A percentile compares a stretch with the other conserved stretches of the same genome.
Evolutionary conservation across 768 basidiomycete species (phyloP).

Genomic region (Mrakia gelida): DNA sequence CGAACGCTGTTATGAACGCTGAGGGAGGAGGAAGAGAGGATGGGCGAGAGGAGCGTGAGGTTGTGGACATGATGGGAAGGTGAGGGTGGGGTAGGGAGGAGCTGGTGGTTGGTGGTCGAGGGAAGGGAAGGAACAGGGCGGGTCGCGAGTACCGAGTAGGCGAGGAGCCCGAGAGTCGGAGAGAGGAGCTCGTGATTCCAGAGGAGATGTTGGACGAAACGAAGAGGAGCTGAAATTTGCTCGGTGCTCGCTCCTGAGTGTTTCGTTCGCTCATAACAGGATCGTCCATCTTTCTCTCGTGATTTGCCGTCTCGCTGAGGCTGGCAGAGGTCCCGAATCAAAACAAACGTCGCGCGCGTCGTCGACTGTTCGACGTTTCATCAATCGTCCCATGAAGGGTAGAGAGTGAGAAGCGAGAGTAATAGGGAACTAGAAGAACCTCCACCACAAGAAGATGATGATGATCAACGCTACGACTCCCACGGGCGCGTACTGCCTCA

Average conservation of each 20-base stretch:
- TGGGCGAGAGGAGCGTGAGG: neutral
- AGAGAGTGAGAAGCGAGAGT: neutral
- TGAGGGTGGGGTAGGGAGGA: neutral
- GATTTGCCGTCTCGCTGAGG: no score
- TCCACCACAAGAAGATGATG: slow-evolving; percentile 55
- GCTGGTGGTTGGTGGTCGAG: no score
- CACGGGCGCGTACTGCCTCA: slow-evolving; percentile 92
- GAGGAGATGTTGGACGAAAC: no score
- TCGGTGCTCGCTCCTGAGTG: no score
- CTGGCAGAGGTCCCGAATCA: neutral
- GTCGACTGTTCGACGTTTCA: neutral
- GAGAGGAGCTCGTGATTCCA: no score
- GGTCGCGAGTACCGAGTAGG: no score
- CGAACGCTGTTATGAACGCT: slow-evolving; percentile 2
- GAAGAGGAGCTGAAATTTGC: no score
- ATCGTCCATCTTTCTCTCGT: neutral
- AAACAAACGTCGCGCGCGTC: no score
- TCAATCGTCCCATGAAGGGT: neutral
- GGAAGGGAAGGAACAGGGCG: no score
- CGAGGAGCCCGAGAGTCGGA: no score
- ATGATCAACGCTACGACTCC: slow-evolving; percentile 69
- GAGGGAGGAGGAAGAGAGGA: neutral
- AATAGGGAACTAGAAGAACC: slow-evolving; percentile 41
- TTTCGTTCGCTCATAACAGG: no score
- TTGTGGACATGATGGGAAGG: neutral